Evolutionary conservation across 768 basidiomycete genomes (phyloP), one percentile per base, ranked within the genome.

Genomic region (Termitomyces sp.): DNA sequence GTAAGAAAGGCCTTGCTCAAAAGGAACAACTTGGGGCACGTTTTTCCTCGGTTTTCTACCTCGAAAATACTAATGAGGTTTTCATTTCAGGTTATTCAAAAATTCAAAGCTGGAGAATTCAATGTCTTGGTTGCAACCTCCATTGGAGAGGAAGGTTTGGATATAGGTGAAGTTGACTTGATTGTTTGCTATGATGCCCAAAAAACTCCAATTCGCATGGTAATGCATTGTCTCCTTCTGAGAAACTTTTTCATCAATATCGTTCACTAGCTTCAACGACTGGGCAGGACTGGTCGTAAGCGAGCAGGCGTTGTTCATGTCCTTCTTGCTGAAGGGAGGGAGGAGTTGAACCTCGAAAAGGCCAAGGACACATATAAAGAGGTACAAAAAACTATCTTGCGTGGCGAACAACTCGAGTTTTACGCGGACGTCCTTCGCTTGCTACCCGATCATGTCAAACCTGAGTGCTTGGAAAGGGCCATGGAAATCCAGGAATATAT

Each of bases 141-240:
- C 4, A 93, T 99, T 55, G 97, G 97, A 22, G 97, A 99, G 72
- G 97, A 99, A 71, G 97, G 97, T 57, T 78, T 99, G 18, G 97
- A 99, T 69, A 99, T 99, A 55, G 97, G 97, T 32, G 95, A 97
- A 69, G 88, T 99, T 16, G 97, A 99, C 68, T 78, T 94, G 67
- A 96, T 98, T 56, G 76, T 98, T 48, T 98, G 95, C 66, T 99
- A 98, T 69, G 97, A 99, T 63, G 87, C 94, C 26, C 92, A 95
- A 65, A 97, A 96, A 75, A 92, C 92, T 0, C 90, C 95, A 1
- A 94, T 98, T 60, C 92, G 95, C 57, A 94, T 97, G 90, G 96
- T 96, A 69, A 46, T 39, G 36, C 32, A 32, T 36, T 32, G 41
- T 3, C 43, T 57, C 46, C 48, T 7, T 18, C 13, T 26, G 32